Conservation (phyloP, 768 basidiomycete species). For the Boletus sp. region DNA sequence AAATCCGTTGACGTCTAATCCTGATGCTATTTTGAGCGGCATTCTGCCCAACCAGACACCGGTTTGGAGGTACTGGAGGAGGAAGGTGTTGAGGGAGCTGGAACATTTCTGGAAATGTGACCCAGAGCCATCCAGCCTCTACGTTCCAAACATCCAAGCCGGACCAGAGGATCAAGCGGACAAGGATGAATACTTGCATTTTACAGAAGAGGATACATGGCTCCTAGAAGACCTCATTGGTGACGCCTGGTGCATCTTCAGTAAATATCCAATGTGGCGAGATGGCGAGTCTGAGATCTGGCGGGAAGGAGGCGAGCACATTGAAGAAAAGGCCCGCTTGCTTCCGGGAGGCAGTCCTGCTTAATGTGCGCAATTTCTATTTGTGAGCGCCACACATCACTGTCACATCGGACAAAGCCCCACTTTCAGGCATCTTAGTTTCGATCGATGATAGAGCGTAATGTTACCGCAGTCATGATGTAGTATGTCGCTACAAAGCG, state of each 20-base stretch:
- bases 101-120: conserved; percentile 7
- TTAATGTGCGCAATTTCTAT: not conserved
- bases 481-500: not conserved
- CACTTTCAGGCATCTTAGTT: not conserved
- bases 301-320: not conserved
- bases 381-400: too few relatives aligned
- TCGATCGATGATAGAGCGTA: not conserved
- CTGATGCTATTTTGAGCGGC: conserved; percentile 1
- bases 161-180: conserved; percentile 11
- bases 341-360: not conserved
- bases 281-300: not conserved
- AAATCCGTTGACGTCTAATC: not conserved
- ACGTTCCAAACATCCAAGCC: conserved; percentile 13
- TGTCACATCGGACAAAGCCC: not conserved
- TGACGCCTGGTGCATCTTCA: conserved; percentile 27
- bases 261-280: conserved; percentile 12
- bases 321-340: not conserved
- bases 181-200: not conserved
- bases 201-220: conserved; percentile 1
- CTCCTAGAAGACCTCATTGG: conserved; percentile 19
- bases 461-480: not conserved
- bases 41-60: conserved; percentile 31
- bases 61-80: conserved; percentile 29
- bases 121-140: not conserved
- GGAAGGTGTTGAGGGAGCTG: conserved; percentile 21